These are phyloP conservation scores for Erodium moschatum DNA, from an alignment of 441 rosid genomes.

Conservation along the genomic window DNA sequence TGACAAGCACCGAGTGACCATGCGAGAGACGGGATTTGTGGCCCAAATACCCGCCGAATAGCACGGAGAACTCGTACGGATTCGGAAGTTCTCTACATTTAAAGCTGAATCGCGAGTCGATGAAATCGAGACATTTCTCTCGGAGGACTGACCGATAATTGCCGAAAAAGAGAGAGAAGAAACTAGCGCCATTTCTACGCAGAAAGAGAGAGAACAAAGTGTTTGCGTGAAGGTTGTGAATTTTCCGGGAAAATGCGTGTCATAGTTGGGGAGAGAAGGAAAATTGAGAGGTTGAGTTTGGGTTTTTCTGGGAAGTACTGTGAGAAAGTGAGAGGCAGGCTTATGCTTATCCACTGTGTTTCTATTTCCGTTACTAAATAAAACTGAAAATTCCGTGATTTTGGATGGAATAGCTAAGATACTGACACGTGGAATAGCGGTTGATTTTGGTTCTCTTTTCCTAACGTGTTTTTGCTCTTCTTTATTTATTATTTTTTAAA, in stretches of 20 bases:
- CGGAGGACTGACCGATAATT: conserved; percentile 33
- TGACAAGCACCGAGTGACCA: conserved; percentile 40
- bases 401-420: not conserved
- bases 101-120: conserved; percentile 33
- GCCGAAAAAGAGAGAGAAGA: conserved; percentile 58
- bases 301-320: conserved; percentile 8
- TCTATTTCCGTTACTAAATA: too few species aligned
- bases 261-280: not conserved
- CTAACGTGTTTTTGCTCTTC: not conserved
- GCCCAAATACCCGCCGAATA: conserved; percentile 30
- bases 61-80: conserved; percentile 33
- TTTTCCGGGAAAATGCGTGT: not conserved
- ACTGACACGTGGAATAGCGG: conserved; percentile 22
- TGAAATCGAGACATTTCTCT: conserved; percentile 30
- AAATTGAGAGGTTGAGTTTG: not conserved
- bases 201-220: not conserved
- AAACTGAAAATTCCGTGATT: not conserved
- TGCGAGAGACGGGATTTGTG: conserved; percentile 38
- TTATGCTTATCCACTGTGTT: conserved; percentile 27
- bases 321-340: conserved; percentile 35
- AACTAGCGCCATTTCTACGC: conserved; percentile 54
- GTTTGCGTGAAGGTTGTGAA: not conserved
- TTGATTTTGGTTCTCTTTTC: conserved; percentile 1
- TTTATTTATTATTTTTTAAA: too few species aligned
- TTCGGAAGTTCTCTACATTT: conserved; percentile 30